Base-by-base conservation (phyloP, 805 yeast genomes). In the Zygoascus bituminiphila region DNA sequence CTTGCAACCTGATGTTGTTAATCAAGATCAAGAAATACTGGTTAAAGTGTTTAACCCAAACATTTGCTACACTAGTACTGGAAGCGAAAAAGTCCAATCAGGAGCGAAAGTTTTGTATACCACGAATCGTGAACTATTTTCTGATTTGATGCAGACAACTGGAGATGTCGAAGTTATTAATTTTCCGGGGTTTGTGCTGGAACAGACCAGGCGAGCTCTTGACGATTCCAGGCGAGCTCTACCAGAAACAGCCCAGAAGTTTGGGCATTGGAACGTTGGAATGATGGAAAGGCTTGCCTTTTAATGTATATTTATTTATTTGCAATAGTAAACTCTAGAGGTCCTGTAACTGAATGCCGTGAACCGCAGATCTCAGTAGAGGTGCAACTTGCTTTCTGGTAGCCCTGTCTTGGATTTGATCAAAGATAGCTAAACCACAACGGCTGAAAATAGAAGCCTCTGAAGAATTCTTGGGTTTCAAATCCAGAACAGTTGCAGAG, bases 341-440 rank as follows among this genome's bases (percentile, higher is more conserved):
- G 6, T 26, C 17, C 8, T 23, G 22, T 21, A 51, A 29, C 6
- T 25, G 10, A n/a, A 42, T 42, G n/a, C 54, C 52, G 24, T 57
- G 47, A 3, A 57, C 47, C 22, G 45, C 48, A 40, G 37, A 26
- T 9, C 65, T 56, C 29, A 76, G 47, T 12, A 70, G 60, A 1
- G 97, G 97, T 4, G 86, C 95, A 10, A 88, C 86, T 61, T 85
- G 94, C 62, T 89, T 89, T 57, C 97, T 74, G 31, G 93, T 84
- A 1, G 91, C 89, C 6, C 66, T 62, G 12, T 74, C 57, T 51
- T 83, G 79, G 53, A 71, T 73, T 60, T 83, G 84, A 53, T 67
- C 60, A 49, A 65, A 76, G n/a, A 41, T 20, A 12, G 44, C 22
- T 12, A 41, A 15, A 2, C 17, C 21, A 20, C 12, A 15, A 17